phyloP scores from a whole-genome alignment of 352 stramenopile species.

The Phytophthora pseudosyringae region DNA sequence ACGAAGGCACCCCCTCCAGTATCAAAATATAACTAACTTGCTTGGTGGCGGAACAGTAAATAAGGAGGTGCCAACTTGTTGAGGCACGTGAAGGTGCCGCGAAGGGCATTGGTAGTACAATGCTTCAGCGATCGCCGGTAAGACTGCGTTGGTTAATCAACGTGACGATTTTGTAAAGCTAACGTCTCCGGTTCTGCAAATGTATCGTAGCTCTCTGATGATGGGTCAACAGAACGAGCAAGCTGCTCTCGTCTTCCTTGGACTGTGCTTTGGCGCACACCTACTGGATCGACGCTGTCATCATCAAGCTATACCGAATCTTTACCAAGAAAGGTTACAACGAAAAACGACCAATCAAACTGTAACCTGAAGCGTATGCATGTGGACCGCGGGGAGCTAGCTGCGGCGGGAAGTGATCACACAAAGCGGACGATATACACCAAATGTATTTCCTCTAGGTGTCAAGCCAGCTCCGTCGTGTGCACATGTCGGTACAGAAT shows the following conservation, averaged over 20 bases:
- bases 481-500: constrained; percentile 2
- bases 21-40: too few relatives aligned
- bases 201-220: too few relatives aligned
- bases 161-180: too few relatives aligned
- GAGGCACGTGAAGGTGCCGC: too few relatives aligned
- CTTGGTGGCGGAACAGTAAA: too few relatives aligned
- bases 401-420: not conserved
- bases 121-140: too few relatives aligned
- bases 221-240: too few relatives aligned
- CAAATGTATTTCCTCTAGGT: not conserved
- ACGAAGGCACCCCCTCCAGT: too few relatives aligned
- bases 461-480: not conserved
- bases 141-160: too few relatives aligned
- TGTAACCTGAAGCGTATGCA: not conserved
- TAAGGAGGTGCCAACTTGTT: too few relatives aligned
- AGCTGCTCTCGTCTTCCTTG: not conserved
- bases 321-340: not conserved
- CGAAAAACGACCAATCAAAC: not conserved
- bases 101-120: too few relatives aligned
- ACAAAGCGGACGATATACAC: constrained; percentile 2
- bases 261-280: not conserved
- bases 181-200: too few relatives aligned
- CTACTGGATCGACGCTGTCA: not conserved
- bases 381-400: not conserved
- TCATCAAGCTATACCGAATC: not conserved